These are phyloP conservation scores for Globisporangium nagaii DNA, from an alignment of 352 stramenopile genomes.

Conservation along the genomic window DNA sequence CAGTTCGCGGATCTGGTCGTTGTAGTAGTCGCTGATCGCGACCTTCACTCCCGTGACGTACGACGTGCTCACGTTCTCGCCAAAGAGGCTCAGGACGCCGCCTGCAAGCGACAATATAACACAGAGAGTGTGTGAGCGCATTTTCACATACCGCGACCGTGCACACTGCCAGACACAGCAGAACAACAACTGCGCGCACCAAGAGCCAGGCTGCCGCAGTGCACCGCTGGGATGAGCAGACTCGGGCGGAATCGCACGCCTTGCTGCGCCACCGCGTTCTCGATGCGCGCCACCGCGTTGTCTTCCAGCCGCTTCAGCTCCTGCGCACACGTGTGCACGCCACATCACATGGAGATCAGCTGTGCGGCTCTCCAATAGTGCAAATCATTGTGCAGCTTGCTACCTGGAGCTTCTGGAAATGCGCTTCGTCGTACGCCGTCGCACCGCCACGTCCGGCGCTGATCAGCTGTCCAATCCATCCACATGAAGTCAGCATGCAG, in stretches of 20 bases:
- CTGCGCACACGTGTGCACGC: too few species aligned
- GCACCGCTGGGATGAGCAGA: slow-evolving; percentile 41
- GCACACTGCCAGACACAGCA: too few species aligned
- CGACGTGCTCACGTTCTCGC: slow-evolving; percentile 55
- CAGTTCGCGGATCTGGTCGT: slow-evolving; percentile 87
- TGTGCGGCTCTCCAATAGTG: too few species aligned
- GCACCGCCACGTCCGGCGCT: slow-evolving; percentile 24
- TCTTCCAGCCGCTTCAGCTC: slow-evolving; percentile 46
- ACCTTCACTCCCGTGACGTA: slow-evolving; percentile 71
- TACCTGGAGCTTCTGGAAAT: slow-evolving; percentile 51
- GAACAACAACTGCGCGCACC: too few species aligned
- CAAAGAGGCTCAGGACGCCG: slow-evolving; percentile 35
- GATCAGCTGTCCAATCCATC: slow-evolving; percentile 20
- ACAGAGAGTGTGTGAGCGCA: too few species aligned
- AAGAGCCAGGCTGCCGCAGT: slow-evolving; percentile 43
- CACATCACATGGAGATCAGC: too few species aligned
- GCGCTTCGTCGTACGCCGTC: slow-evolving; percentile 27
- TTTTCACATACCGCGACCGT: too few species aligned
- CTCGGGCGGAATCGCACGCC: slow-evolving; percentile 72
- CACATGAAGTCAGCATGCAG: background rate
- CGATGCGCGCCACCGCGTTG: slow-evolving; percentile 40
- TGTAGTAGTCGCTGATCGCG: slow-evolving; percentile 83
- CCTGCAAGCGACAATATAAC: slow-evolving; percentile 15
- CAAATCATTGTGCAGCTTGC: too few species aligned
- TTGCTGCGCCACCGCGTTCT: slow-evolving; percentile 28